phyloP scores from a whole-genome alignment of 371 early-diverging fungal species.

The Mucor piriformis region DNA sequence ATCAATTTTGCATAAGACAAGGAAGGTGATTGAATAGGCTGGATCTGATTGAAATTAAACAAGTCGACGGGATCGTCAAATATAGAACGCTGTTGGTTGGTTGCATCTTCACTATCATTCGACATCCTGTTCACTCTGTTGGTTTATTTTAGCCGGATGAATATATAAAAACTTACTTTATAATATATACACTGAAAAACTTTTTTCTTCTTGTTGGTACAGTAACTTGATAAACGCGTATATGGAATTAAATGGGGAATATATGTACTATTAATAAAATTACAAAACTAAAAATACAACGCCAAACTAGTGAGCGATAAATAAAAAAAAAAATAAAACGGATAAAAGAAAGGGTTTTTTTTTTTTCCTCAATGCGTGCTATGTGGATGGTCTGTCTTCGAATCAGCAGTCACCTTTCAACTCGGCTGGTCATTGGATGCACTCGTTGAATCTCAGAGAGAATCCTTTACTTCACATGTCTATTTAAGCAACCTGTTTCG shows the following conservation, averaged over 20 bases:
- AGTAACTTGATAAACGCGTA: neutral
- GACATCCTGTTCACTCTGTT: neutral
- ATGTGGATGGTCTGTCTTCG: too few species aligned
- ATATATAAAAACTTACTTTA: neutral
- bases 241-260: neutral
- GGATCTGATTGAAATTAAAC: conserved; percentile 17
- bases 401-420: too few species aligned
- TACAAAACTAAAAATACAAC: neutral
- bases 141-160: too few species aligned
- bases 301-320: too few species aligned
- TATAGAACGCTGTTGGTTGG: conserved; percentile 5
- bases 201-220: too few species aligned
- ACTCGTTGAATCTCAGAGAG: too few species aligned
- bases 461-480: too few species aligned
- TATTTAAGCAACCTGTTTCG: too few species aligned
- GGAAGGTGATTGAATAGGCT: conserved; percentile 8
- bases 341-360: neutral
- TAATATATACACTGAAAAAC: neutral
- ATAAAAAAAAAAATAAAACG: too few species aligned
- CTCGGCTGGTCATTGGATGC: too few species aligned
- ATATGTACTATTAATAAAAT: neutral
- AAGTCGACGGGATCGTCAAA: conserved; percentile 20
- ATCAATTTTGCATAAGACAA: conserved; percentile 14
- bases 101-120: conserved; percentile 1
- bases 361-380: too few species aligned